Conservation (phyloP, 305 asterid species). For the Fraxinus ornus region DNA sequence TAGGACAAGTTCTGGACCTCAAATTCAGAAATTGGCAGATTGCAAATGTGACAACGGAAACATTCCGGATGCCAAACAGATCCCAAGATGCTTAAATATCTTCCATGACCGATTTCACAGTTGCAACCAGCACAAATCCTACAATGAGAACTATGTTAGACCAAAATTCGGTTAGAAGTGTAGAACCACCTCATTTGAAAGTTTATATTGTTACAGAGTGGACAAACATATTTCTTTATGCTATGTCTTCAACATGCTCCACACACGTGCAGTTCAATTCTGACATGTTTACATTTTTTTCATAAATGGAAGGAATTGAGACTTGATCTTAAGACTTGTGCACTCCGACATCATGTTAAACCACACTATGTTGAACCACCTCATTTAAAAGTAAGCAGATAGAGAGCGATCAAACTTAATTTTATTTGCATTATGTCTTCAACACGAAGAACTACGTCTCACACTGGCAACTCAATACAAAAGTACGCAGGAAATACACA, state of each 20-base stretch:
- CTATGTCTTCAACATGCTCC: background rate
- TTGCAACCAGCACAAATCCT: conserved; percentile 95
- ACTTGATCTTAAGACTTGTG: background rate
- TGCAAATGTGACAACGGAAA: conserved; percentile 75
- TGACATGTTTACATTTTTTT: background rate
- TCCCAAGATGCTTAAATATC: conserved; percentile 88
- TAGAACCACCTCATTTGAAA: background rate
- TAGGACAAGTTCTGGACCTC: conserved; percentile 60
- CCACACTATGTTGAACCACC: background rate
- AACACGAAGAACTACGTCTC: background rate
- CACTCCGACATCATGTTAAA: background rate
- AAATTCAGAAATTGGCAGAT: conserved; percentile 79
- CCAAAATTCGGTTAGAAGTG: background rate
- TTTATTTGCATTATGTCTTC: background rate
- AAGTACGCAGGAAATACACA: background rate
- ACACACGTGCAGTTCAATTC: background rate
- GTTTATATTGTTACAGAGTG: background rate
- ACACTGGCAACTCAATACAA: background rate
- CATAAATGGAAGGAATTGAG: background rate
- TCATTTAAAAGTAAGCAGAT: background rate
- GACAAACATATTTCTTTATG: background rate
- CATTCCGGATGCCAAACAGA: conserved; percentile 98
- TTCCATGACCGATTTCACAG: conserved; percentile 79
- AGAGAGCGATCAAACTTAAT: background rate
- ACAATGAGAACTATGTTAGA: conserved; percentile 24